Percentiles rank a stretch among this genome's conserved stretches.
These are phyloP conservation scores for Gossypium schwendimanii DNA, from an alignment of 441 rosid species.

Conservation along the genomic window DNA sequence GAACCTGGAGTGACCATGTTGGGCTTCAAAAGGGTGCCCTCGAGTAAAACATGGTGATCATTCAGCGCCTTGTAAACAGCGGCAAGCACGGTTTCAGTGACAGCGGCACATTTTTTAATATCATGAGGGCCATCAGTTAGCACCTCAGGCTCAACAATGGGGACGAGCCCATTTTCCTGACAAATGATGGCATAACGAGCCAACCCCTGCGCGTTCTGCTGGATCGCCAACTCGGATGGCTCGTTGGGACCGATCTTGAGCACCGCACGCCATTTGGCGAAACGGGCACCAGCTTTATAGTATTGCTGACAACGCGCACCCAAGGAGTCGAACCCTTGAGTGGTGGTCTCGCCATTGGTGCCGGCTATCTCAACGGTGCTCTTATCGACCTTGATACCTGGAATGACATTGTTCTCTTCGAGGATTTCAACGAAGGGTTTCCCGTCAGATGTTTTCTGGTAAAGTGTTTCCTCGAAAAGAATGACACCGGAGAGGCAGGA, in stretches of 20 bases:
- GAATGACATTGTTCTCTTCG: slow-evolving; percentile 55
- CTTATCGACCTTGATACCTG: slow-evolving; percentile 94
- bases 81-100: slow-evolving; percentile 71
- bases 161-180: slow-evolving; percentile 88
- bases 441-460: slow-evolving; percentile 70
- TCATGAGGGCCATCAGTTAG: slow-evolving; percentile 80
- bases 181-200: slow-evolving; percentile 92
- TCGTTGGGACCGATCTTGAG: slow-evolving; percentile 78
- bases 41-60: slow-evolving; percentile 90
- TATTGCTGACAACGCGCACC: slow-evolving; percentile 76
- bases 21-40: slow-evolving; percentile 89
- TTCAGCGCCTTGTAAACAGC: slow-evolving; percentile 89
- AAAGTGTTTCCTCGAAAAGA: slow-evolving; percentile 89
- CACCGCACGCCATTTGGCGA: slow-evolving; percentile 93
- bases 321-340: slow-evolving; percentile 82
- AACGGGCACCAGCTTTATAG: slow-evolving; percentile 84
- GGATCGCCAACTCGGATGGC: slow-evolving; percentile 71
- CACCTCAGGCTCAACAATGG: slow-evolving; percentile 90
- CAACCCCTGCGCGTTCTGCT: slow-evolving; percentile 85
- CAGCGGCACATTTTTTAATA: slow-evolving; percentile 75
- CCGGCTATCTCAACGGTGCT: slow-evolving; percentile 82
- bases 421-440: slow-evolving; percentile 80
- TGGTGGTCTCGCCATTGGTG: slow-evolving; percentile 83
- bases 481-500: slow-evolving; percentile 82
- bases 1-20: slow-evolving; percentile 98